Percentiles rank a stretch among this genome's conserved stretches.
These are phyloP conservation scores for Talaromyces islandicus DNA, from an alignment of 2,329 filamentous ascomycete species.

Conservation along the genomic window DNA sequence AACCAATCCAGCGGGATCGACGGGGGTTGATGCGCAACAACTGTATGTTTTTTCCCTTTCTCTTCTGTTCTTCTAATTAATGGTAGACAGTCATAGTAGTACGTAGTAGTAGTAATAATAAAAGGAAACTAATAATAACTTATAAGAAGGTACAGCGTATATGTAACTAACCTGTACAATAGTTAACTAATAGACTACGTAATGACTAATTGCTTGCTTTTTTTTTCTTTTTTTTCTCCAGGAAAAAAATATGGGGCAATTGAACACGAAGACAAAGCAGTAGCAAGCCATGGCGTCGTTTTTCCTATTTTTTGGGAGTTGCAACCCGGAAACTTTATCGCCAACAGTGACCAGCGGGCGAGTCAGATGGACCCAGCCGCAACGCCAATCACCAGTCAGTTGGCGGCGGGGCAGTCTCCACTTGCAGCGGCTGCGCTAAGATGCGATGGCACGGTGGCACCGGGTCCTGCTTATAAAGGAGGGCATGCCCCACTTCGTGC, in stretches of 20 bases:
- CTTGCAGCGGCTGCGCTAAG: neutral
- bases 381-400: neutral
- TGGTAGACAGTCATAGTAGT: no score
- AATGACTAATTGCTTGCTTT: neutral
- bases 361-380: neutral
- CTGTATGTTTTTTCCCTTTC: no score
- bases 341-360: neutral
- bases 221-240: neutral
- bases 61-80: no score
- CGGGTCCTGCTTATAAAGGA: neutral
- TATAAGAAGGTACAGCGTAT: no score
- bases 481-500: neutral
- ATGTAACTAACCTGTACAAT: no score
- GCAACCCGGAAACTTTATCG: slow-evolving; percentile 4
- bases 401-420: neutral
- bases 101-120: no score
- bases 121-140: no score
- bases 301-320: slow-evolving; percentile 1
- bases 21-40: neutral
- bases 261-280: neutral
- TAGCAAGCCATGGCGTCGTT: neutral
- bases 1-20: neutral
- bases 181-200: no score
- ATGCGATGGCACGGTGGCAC: slow-evolving; percentile 1
- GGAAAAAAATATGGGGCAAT: neutral